phyloP scores from a whole-genome alignment of 1,139 yeast species.

The Candida sanyaensis region DNA sequence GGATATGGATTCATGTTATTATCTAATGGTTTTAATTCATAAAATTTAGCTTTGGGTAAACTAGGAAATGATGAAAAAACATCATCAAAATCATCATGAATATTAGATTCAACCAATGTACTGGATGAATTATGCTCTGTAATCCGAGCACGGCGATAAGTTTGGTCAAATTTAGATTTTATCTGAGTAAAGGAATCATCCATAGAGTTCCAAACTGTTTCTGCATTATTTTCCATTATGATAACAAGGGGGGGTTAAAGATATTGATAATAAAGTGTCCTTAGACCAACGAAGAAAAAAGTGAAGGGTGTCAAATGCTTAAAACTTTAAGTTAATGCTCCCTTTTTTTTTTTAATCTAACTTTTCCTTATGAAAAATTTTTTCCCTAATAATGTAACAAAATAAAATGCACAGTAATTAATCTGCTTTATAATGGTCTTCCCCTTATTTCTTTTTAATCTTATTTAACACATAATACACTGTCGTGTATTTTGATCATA shows the following conservation, averaged over 20 bases:
- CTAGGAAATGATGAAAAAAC: neutral
- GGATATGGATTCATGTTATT: conserved; percentile 60
- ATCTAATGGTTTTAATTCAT: conserved; percentile 43
- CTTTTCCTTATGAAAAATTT: too few species aligned
- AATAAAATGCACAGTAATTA: too few species aligned
- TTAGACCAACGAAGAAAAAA: too few species aligned
- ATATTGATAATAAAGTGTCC: too few species aligned
- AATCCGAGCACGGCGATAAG: neutral
- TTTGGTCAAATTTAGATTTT: neutral
- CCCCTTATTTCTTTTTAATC: too few species aligned
- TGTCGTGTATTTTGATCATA: too few species aligned
- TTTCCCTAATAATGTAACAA: too few species aligned
- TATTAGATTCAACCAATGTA: neutral
- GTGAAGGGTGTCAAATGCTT: too few species aligned
- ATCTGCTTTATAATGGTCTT: too few species aligned
- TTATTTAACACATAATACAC: too few species aligned
- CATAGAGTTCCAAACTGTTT: neutral
- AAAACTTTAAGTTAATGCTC: too few species aligned
- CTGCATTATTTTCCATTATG: neutral
- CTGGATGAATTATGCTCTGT: neutral
- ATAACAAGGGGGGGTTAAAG: neutral
- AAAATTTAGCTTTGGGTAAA: conserved; percentile 34
- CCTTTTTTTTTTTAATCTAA: too few species aligned
- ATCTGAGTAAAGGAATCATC: neutral
- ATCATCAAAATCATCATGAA: neutral